phyloP scores from a whole-genome alignment of 129 eudicot genomes.

The Kitagawia praeruptora region DNA sequence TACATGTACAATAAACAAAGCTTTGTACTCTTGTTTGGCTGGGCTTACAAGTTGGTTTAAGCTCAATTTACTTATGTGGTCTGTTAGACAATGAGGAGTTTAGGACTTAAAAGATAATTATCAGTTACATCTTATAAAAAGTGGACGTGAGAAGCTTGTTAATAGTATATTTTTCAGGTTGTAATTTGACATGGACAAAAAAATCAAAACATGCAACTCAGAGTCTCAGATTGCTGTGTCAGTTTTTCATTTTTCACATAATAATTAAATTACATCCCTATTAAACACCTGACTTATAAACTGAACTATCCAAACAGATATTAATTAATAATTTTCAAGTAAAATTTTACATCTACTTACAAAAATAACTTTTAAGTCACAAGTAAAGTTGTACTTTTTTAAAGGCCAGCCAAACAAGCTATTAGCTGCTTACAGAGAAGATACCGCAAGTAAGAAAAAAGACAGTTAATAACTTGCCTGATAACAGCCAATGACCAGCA shows the following conservation, averaged over 20 bases:
- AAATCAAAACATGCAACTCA: background rate
- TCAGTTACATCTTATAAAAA: no score
- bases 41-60: no score
- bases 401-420: background rate
- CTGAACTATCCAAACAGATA: background rate
- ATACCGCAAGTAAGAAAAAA: background rate
- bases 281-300: background rate
- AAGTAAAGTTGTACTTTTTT: background rate
- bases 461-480: constrained; percentile 31
- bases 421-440: background rate
- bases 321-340: background rate
- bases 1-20: no score
- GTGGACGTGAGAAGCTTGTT: background rate
- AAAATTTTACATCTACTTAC: background rate
- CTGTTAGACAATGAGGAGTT: no score
- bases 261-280: background rate
- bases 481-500: constrained; percentile 59
- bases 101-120: no score
- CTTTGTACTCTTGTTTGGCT: no score
- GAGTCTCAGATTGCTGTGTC: background rate
- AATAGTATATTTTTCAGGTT: background rate
- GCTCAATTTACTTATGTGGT: no score
- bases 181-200: background rate
- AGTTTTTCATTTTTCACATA: background rate
- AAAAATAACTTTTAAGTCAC: background rate